A percentile compares a stretch with the other conserved stretches of the same genome.
phyloP scores from a whole-genome alignment of 139 green algal genomes.

The Diplosphaera chodatii region DNA sequence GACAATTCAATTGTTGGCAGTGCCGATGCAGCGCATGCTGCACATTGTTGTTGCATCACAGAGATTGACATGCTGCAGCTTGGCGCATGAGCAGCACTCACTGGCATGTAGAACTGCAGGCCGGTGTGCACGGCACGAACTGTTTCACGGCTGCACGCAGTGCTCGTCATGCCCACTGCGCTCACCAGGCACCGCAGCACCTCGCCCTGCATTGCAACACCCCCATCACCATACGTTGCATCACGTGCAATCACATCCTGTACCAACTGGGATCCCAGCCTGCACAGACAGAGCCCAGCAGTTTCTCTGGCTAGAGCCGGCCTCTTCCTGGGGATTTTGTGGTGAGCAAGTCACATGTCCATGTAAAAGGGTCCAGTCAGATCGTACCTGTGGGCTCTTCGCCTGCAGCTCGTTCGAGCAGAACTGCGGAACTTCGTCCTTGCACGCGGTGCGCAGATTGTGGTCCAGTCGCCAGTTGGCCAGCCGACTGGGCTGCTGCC shows the following conservation, averaged over 20 bases:
- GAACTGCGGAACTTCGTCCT: constrained; percentile 37
- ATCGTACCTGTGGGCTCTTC: not conserved
- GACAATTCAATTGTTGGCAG: too few species aligned
- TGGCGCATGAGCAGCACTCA: too few species aligned
- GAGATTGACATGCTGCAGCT: too few species aligned
- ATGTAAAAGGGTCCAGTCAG: constrained; percentile 69
- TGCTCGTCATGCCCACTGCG: constrained; percentile 7
- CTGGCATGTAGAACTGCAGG: constrained; percentile 15
- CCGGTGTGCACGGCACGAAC: constrained; percentile 3
- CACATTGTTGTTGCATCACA: too few species aligned
- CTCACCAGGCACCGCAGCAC: constrained; percentile 68
- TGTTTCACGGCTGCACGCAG: constrained; percentile 3
- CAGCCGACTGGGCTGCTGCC: constrained; percentile 37
- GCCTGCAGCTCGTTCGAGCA: constrained; percentile 13
- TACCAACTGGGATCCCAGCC: too few species aligned
- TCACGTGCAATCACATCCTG: too few species aligned
- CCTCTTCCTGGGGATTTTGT: too few species aligned
- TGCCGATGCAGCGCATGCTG: too few species aligned
- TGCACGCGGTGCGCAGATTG: constrained; percentile 55
- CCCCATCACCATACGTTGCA: too few species aligned
- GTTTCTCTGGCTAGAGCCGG: too few species aligned
- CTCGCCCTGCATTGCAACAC: constrained; percentile 2
- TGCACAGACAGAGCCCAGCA: too few species aligned
- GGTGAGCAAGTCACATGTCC: too few species aligned
- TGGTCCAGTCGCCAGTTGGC: constrained; percentile 65